Evolutionary conservation across 139 green algal genomes (phyloP).

Genomic region (Chlorella sp.): DNA sequence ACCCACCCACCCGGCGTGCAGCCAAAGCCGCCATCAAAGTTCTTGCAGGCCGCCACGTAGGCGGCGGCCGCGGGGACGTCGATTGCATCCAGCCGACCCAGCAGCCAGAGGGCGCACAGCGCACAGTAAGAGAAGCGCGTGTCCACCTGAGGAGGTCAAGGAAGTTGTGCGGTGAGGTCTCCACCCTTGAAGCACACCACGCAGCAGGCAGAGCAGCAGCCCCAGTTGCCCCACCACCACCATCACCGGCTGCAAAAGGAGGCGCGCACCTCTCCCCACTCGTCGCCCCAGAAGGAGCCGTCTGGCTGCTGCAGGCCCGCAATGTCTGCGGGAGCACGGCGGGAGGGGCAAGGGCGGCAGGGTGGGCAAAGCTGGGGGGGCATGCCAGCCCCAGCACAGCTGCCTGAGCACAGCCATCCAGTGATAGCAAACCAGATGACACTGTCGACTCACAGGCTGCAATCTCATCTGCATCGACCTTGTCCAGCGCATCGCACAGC

Average conservation of each 20-base stretch:
- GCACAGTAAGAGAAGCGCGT: conserved; percentile 97
- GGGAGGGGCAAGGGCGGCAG: too few species aligned
- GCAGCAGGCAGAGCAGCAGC: too few species aligned
- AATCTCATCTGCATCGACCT: conserved; percentile 78
- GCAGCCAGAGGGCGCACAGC: conserved; percentile 78
- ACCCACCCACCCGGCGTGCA: conserved; percentile 68
- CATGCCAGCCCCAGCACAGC: too few species aligned
- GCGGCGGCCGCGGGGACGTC: conserved; percentile 78
- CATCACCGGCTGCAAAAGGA: too few species aligned
- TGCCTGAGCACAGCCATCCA: too few species aligned
- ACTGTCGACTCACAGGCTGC: conserved; percentile 65
- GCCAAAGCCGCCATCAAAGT: conserved; percentile 99
- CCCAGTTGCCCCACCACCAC: too few species aligned
- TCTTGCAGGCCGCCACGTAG: conserved; percentile 89
- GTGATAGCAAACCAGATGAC: too few species aligned
- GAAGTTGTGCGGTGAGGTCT: too few species aligned
- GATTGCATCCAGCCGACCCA: conserved; percentile 64
- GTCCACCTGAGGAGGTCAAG: conserved; percentile 67
- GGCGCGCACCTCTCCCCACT: conserved; percentile 86
- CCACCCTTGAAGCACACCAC: too few species aligned
- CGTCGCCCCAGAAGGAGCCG: conserved; percentile 94
- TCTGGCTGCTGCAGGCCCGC: conserved; percentile 85
- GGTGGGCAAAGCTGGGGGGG: background rate
- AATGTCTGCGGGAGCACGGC: conserved; percentile 73
- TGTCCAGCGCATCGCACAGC: conserved; percentile 84